Conservation (phyloP, 2,329 filamentous ascomycete genomes). For the Colletotrichum plurivorum region DNA sequence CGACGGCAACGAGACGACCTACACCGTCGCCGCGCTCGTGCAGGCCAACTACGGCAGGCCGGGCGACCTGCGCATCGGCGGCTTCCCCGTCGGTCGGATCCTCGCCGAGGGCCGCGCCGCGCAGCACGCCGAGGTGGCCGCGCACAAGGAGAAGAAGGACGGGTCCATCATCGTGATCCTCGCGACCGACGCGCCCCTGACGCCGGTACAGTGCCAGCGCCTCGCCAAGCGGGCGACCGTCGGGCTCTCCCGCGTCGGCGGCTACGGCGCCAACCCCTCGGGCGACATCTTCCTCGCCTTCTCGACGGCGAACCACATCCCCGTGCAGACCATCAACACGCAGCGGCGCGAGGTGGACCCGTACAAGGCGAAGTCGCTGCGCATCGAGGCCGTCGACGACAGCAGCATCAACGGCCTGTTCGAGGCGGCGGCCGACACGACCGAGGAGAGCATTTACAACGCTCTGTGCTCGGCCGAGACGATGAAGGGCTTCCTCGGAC, state of each 20-base stretch:
- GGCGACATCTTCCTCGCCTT: conserved; percentile 79
- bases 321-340: conserved; percentile 56
- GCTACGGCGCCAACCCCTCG: conserved; percentile 72
- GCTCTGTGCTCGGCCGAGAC: conserved; percentile 73
- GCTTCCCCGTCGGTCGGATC: conserved; percentile 73
- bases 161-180: conserved; percentile 74
- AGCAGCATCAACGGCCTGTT: conserved; percentile 73
- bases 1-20: conserved; percentile 53
- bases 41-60: conserved; percentile 76
- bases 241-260: conserved; percentile 72
- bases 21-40: conserved; percentile 73
- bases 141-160: conserved; percentile 66
- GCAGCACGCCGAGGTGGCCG: conserved; percentile 45
- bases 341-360: conserved; percentile 54
- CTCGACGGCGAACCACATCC: conserved; percentile 70
- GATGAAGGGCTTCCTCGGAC: conserved; percentile 67
- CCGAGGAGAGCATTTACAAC: conserved; percentile 78
- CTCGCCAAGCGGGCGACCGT: conserved; percentile 74
- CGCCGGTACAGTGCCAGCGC: conserved; percentile 69
- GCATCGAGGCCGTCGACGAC: conserved; percentile 67
- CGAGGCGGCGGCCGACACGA: conserved; percentile 72
- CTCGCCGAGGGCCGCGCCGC: conserved; percentile 59
- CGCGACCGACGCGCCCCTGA: conserved; percentile 73
- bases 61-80: conserved; percentile 69
- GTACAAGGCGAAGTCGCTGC: conserved; percentile 52